Evolutionary conservation across 2,329 filamentous ascomycete genomes (phyloP), one percentile per base, ranked within the genome.

Genomic region (Hysterium pulicare): DNA sequence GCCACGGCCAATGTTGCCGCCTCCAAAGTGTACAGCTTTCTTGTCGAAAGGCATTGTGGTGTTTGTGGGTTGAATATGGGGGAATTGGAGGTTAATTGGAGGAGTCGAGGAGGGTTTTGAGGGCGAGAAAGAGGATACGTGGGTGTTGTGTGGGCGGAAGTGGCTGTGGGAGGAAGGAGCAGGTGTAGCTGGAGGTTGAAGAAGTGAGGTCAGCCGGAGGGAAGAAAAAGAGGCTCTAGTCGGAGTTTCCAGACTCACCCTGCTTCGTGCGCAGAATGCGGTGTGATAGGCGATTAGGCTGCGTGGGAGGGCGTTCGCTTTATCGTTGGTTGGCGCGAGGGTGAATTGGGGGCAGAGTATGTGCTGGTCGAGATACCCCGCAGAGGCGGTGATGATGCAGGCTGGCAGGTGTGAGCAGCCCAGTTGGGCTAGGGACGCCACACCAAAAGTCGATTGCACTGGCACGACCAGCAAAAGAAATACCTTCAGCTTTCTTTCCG

Each of bases 11-110:
- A 76, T 76, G 68, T 75, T 75, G 52, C 73, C 73, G 49, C 73
- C 73, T 51, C 73, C 73, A 51, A 76, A 76, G 62, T 76, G 73
- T 40, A 76, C 67, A 47, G 71, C 72, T 61, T 75, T 76, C 67
- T 72, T 72, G 26, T 66, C 64, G 55, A 57, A 66, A 40, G 55
- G 24, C 63, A 67, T 67, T 42, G 38, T 62, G 49, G 19, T 33
- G 53, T 39, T 13, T 6, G 23, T 32, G 10, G 24, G 19, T 16
- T 30, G 6, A 2, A 20, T 5, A 19, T 7, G 26, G 17, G 13
- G 30, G n/a, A 17, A 21, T 20, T 33, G 20, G 41, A 39, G 20
- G 15, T n/a, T 32, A n/a, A n/a, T n/a, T 21, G 16, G 20, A n/a
- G 35, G 21, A 9, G 15, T 22, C 8, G 39, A 41, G 22, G 37